phyloP scores from a whole-genome alignment of 1,284 basidiomycete species.

The Phellopilus nigrolimitatus region DNA sequence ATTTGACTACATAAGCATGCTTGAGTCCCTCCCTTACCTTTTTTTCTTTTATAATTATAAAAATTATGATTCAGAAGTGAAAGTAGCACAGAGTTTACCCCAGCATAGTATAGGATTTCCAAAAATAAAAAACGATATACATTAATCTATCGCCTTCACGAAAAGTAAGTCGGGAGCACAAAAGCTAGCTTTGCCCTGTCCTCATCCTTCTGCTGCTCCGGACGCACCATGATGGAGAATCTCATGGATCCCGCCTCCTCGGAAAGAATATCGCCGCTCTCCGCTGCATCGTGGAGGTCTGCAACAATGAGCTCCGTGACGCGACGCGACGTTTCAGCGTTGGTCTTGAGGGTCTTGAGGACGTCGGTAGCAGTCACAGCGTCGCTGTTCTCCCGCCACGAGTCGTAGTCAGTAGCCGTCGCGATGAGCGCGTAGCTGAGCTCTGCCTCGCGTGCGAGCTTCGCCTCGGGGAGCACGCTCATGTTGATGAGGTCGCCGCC shows the following conservation, averaged over 20 bases:
- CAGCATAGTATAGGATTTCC: too few relatives aligned
- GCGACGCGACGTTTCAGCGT: slow-evolving; percentile 78
- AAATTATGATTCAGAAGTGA: too few relatives aligned
- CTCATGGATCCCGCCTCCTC: slow-evolving; percentile 78
- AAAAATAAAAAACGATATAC: too few relatives aligned
- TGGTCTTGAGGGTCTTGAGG: slow-evolving; percentile 80
- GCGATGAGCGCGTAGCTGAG: slow-evolving; percentile 89
- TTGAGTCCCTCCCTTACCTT: too few relatives aligned
- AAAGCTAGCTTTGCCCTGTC: slow-evolving; percentile 73
- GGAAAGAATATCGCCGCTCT: slow-evolving; percentile 46
- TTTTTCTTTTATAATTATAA: too few relatives aligned
- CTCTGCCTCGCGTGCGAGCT: slow-evolving; percentile 93
- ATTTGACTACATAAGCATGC: too few relatives aligned
- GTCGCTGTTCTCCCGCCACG: slow-evolving; percentile 77
- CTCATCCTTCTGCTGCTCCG: slow-evolving; percentile 55
- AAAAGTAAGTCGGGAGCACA: slow-evolving; percentile 72
- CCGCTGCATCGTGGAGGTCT: slow-evolving; percentile 62
- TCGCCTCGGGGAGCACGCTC: slow-evolving; percentile 94
- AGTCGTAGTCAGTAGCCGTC: slow-evolving; percentile 88
- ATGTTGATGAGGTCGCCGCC: slow-evolving; percentile 96
- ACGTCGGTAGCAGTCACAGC: slow-evolving; percentile 89
- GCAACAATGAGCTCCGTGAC: slow-evolving; percentile 77
- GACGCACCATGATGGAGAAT: slow-evolving; percentile 79
- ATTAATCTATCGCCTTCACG: background rate
- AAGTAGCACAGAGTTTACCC: too few relatives aligned